Evolutionary conservation across 2,329 filamentous ascomycete species (phyloP).

Genomic region (Colletotrichum cuscutae): DNA sequence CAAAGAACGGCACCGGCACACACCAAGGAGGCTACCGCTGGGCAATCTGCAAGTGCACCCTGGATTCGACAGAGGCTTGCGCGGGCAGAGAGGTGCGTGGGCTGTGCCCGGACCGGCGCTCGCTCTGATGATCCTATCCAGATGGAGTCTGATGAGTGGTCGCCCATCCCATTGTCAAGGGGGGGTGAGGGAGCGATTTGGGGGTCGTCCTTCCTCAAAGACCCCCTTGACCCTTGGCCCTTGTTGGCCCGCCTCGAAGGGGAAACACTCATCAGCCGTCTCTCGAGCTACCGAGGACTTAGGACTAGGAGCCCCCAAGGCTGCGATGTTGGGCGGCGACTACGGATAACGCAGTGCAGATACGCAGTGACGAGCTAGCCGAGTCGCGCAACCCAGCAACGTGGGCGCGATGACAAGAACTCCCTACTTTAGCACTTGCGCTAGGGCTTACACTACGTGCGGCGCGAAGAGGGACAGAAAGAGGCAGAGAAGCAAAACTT

Average conservation of each 20-base stretch:
- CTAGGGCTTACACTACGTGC: constrained; percentile 19
- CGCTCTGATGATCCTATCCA: constrained; percentile 33
- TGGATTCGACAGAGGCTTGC: constrained; percentile 21
- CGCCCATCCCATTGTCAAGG: constrained; percentile 12
- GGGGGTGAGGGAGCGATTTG: not conserved
- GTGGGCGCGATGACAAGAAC: constrained; percentile 18
- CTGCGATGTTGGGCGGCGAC: not conserved
- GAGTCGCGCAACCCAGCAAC: constrained; percentile 28
- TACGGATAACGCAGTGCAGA: not conserved
- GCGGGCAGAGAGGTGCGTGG: constrained; percentile 26
- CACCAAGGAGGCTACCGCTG: constrained; percentile 16
- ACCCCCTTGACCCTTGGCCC: constrained; percentile 9
- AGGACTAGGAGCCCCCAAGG: not conserved
- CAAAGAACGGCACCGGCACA: constrained; percentile 16
- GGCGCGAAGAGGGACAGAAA: constrained; percentile 1
- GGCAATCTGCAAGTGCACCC: constrained; percentile 7
- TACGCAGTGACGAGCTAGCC: constrained; percentile 3
- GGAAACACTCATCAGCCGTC: not conserved
- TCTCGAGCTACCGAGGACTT: not conserved
- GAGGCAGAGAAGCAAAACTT: not conserved
- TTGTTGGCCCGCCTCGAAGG: constrained; percentile 4
- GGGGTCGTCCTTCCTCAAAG: not conserved
- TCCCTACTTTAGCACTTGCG: constrained; percentile 23
- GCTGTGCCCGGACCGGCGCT: constrained; percentile 32
- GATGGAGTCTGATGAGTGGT: constrained; percentile 25